These are phyloP conservation scores for Pichia sp. DNA, from an alignment of 1,139 yeast genomes.

Conservation along the genomic window DNA sequence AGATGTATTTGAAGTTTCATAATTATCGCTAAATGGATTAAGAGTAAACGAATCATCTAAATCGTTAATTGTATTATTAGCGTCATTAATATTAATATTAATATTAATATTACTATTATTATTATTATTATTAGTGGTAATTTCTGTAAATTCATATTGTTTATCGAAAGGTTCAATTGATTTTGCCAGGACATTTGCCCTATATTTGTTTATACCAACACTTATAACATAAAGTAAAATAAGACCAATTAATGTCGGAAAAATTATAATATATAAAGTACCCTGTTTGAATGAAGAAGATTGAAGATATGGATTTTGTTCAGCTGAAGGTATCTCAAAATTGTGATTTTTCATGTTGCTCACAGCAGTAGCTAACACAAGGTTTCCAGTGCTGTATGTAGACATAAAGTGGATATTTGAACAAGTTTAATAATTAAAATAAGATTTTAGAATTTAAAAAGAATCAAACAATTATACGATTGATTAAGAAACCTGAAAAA, in stretches of 20 bases:
- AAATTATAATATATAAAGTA: conserved; percentile 18
- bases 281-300: conserved; percentile 15
- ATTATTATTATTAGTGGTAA: neutral
- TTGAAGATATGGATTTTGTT: conserved; percentile 17
- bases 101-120: too few relatives aligned
- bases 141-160: conserved; percentile 14
- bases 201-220: conserved; percentile 12
- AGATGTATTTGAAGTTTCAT: conserved; percentile 1
- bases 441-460: too few relatives aligned
- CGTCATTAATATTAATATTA: too few relatives aligned
- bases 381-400: too few relatives aligned
- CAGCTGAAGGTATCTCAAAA: conserved; percentile 8
- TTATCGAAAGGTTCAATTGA: conserved; percentile 13
- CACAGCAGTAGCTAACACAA: too few relatives aligned
- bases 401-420: too few relatives aligned
- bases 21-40: conserved; percentile 13
- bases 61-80: too few relatives aligned
- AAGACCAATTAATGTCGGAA: conserved; percentile 17
- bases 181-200: conserved; percentile 15
- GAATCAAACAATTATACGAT: too few relatives aligned
- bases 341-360: too few relatives aligned
- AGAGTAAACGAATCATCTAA: too few relatives aligned
- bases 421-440: too few relatives aligned
- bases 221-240: conserved; percentile 16
- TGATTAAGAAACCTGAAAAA: too few relatives aligned